Conservation (phyloP, 768 basidiomycete species). For the Mycena belliarum region DNA sequence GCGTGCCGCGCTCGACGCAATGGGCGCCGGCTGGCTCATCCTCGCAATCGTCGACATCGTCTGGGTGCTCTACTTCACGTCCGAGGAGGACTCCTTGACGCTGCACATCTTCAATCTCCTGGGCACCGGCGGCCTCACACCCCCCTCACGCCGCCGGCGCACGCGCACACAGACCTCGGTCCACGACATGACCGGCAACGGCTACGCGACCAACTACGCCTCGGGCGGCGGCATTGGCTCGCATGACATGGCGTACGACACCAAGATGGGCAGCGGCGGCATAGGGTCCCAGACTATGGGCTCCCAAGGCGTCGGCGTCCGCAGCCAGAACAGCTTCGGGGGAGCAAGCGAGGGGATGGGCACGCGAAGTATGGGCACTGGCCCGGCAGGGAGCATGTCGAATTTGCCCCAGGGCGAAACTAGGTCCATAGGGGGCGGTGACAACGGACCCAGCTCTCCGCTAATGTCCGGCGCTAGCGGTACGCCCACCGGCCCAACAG, state of each 20-base stretch:
- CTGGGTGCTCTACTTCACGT: slow-evolving; percentile 88
- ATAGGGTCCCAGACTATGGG: slow-evolving; percentile 44
- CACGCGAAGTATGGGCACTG: slow-evolving; percentile 39
- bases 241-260: slow-evolving; percentile 62
- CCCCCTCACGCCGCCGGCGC: slow-evolving; percentile 77
- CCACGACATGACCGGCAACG: slow-evolving; percentile 67
- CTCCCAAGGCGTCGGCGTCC: slow-evolving; percentile 34
- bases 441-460: slow-evolving; percentile 62
- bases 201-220: slow-evolving; percentile 62
- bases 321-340: slow-evolving; percentile 58
- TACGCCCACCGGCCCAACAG: slow-evolving; percentile 35
- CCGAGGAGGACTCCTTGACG: slow-evolving; percentile 49
- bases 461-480: slow-evolving; percentile 69
- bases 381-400: slow-evolving; percentile 52
- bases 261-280: slow-evolving; percentile 58
- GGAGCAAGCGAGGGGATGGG: slow-evolving; percentile 29
- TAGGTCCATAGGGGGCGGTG: slow-evolving; percentile 47
- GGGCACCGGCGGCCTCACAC: slow-evolving; percentile 82
- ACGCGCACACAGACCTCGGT: slow-evolving; percentile 62
- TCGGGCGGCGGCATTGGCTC: slow-evolving; percentile 73
- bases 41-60: slow-evolving; percentile 80
- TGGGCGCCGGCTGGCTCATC: slow-evolving; percentile 91
- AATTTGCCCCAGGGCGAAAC: slow-evolving; percentile 46
- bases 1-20: slow-evolving; percentile 63
- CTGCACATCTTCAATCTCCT: slow-evolving; percentile 30